Evolutionary conservation across 805 yeast species (phyloP), one percentile per base, ranked within the genome.

Genomic region (Metschnikowia anglica): DNA sequence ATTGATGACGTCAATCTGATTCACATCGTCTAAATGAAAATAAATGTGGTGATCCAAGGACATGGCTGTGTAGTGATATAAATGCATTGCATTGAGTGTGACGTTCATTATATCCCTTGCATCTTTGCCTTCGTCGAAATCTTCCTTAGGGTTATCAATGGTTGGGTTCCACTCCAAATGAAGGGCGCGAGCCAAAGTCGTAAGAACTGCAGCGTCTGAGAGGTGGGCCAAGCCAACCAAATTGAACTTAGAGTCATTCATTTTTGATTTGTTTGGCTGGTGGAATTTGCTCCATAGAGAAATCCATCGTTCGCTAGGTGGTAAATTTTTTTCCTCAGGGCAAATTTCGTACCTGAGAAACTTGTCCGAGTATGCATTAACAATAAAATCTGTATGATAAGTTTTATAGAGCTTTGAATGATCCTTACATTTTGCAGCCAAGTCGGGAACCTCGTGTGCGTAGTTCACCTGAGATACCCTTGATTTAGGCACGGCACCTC

Each of bases 21-120:
- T 37, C 20, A 30, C 52, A 25, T 63, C 60, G 32, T 55, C 60
- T 26, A 53, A 49, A 38, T 70, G 75, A 49, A 70, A 70, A 46
- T 70, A 70, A 13, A 70, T 57, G 48, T 70, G 74, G 53, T 70
- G 75, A 50, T 70, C 74, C 21, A 70, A 52, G 4, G 73, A 66
- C 74, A 70, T 70, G 19, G 74, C 75, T 41, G 63, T 65, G 54
- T 70, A 70, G 48, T 70, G 75, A 49, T 60, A 67, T 10, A 70
- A 36, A 29, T 51, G 55, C 34, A 51, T 29, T 3, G 45, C 52
- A 31, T 51, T 51, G 23, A 52, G 40, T 8, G 55, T 36, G 15
- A 43, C 21, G 16, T 35, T 17, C 47, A 52, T 39, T 20, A 65
- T 43, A 16, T 44, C 20, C n/a, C 59, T 46, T 1, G 73, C 72